Evolutionary conservation across 345 rosid genomes (phyloP).

Genomic region (Physaria fendleri): DNA sequence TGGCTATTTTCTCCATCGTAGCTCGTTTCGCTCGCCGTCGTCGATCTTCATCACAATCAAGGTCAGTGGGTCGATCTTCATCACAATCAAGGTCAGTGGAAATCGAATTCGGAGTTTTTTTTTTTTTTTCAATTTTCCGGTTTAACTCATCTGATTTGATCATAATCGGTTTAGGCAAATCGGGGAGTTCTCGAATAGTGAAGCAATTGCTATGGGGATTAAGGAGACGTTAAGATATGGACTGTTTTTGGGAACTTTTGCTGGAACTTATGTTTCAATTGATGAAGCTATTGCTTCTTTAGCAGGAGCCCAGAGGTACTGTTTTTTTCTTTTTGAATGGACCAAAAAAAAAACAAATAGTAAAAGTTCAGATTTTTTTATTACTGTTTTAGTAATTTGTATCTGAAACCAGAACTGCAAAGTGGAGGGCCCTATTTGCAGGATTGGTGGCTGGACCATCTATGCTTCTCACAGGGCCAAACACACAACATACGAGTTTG

Average conservation of each 20-base stretch:
- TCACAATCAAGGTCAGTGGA: slow-evolving; percentile 32
- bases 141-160: background rate
- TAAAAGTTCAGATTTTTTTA: slow-evolving; percentile 13
- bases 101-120: background rate
- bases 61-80: slow-evolving; percentile 55
- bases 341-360: background rate
- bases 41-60: slow-evolving; percentile 33
- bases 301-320: slow-evolving; percentile 69
- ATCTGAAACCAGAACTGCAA: slow-evolving; percentile 57
- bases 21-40: slow-evolving; percentile 59
- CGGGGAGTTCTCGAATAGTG: slow-evolving; percentile 52
- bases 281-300: slow-evolving; percentile 69
- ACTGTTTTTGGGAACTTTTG: slow-evolving; percentile 79
- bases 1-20: slow-evolving; percentile 71
- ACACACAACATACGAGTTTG: slow-evolving; percentile 76
- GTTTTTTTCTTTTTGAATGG: background rate
- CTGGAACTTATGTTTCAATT: slow-evolving; percentile 79
- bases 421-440: slow-evolving; percentile 83
- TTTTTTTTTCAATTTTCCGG: background rate
- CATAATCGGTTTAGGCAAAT: slow-evolving; percentile 41
- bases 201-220: slow-evolving; percentile 57
- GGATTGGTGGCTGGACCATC: slow-evolving; percentile 93
- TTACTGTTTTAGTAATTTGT: slow-evolving; percentile 8
- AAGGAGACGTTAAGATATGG: slow-evolving; percentile 92
- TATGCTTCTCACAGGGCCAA: slow-evolving; percentile 81